Base-by-base conservation (phyloP, 257 asterid species). In the Gynochthodes officinalis region DNA sequence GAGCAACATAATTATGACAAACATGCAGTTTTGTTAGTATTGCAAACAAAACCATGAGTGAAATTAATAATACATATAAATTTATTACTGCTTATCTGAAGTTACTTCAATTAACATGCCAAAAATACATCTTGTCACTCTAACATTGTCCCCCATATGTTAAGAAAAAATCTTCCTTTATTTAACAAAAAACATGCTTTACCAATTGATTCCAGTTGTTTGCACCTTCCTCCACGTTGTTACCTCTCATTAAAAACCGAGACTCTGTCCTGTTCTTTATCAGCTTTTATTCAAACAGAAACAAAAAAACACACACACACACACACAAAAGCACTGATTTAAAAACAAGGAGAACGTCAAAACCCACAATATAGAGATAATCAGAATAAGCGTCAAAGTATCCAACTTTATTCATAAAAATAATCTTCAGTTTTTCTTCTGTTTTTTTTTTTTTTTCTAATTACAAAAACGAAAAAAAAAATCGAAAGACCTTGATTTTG, bases 401-500 rank as follows among this genome's bases (percentile, higher is more conserved):
- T n/a, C n/a, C n/a, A n/a, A n/a, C n/a, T n/a, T n/a, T n/a, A n/a
- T n/a, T n/a, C n/a, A n/a, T n/a, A n/a, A n/a, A n/a, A n/a, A n/a
- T n/a, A n/a, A n/a, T n/a, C n/a, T n/a, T n/a, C n/a, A n/a, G n/a
- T n/a, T n/a, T n/a, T n/a, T n/a, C n/a, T n/a, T n/a, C n/a, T n/a
- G n/a, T n/a, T n/a, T n/a, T n/a, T n/a, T n/a, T n/a, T n/a, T n/a
- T n/a, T n/a, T n/a, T n/a, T n/a, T n/a, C n/a, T n/a, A n/a, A n/a
- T n/a, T n/a, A n/a, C n/a, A n/a, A n/a, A 10, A 40, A n/a, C 16
- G 5, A 27, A 37, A 28, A 12, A 27, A 25, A 42, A 37, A 30
- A 4, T 19, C 19, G 0, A 18, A 14, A 11, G 2, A 55, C 97
- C 97, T 94, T 91, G 76, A 94, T 80, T 75, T 79, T 88, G 32